These are phyloP conservation scores for Plasmopara viticola DNA, from an alignment of 352 stramenopile species.

Conservation along the genomic window DNA sequence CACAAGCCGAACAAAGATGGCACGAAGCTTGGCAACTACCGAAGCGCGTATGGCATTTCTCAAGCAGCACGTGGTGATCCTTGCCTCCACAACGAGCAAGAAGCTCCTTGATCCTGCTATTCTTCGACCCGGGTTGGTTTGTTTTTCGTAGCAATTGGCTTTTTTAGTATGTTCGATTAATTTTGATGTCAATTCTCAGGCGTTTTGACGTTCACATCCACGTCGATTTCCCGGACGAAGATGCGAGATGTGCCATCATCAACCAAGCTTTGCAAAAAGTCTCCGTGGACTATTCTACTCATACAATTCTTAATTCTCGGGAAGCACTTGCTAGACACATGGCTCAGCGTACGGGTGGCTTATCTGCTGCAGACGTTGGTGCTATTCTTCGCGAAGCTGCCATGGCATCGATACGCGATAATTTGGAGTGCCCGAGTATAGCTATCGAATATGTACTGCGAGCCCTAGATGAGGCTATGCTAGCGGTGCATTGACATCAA, in stretches of 20 bases:
- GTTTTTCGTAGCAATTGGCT: neutral
- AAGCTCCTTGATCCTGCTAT: constrained; percentile 79
- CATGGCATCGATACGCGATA: constrained; percentile 63
- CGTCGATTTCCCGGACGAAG: constrained; percentile 51
- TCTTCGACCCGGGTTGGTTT: constrained; percentile 68
- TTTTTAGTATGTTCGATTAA: neutral
- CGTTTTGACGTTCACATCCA: constrained; percentile 80
- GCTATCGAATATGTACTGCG: constrained; percentile 35
- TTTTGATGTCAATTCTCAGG: constrained; percentile 17
- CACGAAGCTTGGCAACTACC: constrained; percentile 27
- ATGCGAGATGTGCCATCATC: constrained; percentile 45
- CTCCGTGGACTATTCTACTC: constrained; percentile 44
- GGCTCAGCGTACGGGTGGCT: constrained; percentile 41
- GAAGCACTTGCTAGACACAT: constrained; percentile 43
- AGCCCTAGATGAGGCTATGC: constrained; percentile 14
- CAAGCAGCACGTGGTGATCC: constrained; percentile 78
- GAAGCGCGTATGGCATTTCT: constrained; percentile 56
- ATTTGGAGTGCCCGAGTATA: constrained; percentile 40
- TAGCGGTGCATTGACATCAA: constrained; percentile 7
- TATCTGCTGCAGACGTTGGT: constrained; percentile 51
- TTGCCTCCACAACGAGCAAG: constrained; percentile 74
- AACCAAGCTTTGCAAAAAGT: constrained; percentile 41
- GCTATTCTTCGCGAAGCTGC: constrained; percentile 71
- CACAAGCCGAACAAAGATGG: constrained; percentile 32
- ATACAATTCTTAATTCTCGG: constrained; percentile 22